Conservation (phyloP, 371 early-diverging fungal genomes). For the Phascolomyces articulosus region DNA sequence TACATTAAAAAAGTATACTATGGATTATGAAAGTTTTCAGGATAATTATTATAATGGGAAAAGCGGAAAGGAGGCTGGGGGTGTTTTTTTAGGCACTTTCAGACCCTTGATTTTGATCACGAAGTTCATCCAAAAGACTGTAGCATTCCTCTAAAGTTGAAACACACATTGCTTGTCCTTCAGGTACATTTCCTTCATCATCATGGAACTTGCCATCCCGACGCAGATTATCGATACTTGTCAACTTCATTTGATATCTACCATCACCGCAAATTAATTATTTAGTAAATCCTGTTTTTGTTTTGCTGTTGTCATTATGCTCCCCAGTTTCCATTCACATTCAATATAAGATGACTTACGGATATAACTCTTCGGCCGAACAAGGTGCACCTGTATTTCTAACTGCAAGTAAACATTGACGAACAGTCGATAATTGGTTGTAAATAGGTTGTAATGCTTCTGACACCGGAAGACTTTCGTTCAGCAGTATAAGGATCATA, state of each 20-base stretch:
- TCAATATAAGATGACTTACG: constrained; percentile 30
- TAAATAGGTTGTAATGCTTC: constrained; percentile 82
- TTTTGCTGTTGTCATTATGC: too few relatives aligned
- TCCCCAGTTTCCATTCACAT: too few relatives aligned
- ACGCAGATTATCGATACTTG: constrained; percentile 76
- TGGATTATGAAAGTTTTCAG: background rate
- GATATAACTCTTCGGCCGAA: constrained; percentile 54
- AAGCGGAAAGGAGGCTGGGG: background rate
- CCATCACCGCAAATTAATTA: background rate
- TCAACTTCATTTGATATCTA: constrained; percentile 83
- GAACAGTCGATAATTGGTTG: constrained; percentile 84
- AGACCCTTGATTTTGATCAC: constrained; percentile 40
- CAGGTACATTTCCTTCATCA: constrained; percentile 78
- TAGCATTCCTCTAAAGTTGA: constrained; percentile 84
- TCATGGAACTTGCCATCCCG: constrained; percentile 87
- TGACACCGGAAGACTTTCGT: constrained; percentile 80
- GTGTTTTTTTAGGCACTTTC: constrained; percentile 7
- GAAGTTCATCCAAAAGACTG: constrained; percentile 71
- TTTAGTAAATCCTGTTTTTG: background rate
- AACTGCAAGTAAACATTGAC: constrained; percentile 78
- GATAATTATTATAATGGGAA: too few relatives aligned
- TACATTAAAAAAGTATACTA: constrained; percentile 2
- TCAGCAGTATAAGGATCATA: constrained; percentile 75
- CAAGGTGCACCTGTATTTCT: constrained; percentile 78
- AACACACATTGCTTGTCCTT: constrained; percentile 83